Percentiles rank a stretch among this genome's conserved stretches.
phyloP scores from a whole-genome alignment of 1,284 basidiomycete genomes.

The Leccinum pachyderme region DNA sequence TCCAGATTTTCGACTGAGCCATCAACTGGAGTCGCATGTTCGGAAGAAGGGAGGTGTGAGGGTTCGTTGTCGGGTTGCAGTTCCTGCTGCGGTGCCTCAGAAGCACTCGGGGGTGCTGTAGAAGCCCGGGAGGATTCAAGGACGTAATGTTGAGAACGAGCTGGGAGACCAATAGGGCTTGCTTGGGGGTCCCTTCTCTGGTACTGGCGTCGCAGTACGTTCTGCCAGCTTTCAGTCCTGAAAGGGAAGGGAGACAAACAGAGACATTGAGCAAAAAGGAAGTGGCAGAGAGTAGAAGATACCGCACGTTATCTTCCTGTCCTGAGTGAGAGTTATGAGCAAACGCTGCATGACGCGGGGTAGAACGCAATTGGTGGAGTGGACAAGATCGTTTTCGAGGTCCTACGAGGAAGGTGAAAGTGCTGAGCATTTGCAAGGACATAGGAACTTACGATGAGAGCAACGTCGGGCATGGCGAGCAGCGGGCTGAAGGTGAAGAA shows the following conservation, averaged over 20 bases:
- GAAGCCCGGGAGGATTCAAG: conserved; percentile 32
- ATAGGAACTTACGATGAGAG: conserved; percentile 52
- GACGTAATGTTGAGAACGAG: conserved; percentile 18
- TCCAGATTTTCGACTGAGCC: conserved; percentile 2
- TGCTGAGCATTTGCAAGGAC: neutral
- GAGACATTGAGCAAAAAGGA: conserved; percentile 16
- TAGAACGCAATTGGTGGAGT: conserved; percentile 57
- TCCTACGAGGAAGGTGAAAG: conserved; percentile 45
- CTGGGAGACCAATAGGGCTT: conserved; percentile 62
- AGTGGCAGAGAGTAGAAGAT: conserved; percentile 11
- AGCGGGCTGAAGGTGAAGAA: conserved; percentile 72
- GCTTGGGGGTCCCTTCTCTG: conserved; percentile 62
- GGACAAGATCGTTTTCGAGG: conserved; percentile 70
- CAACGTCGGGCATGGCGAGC: conserved; percentile 63
- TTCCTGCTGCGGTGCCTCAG: conserved; percentile 11
- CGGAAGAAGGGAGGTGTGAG: conserved; percentile 6
- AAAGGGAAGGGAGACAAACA: conserved; percentile 11
- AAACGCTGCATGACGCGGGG: conserved; percentile 73
- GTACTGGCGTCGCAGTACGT: conserved; percentile 68
- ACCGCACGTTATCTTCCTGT: conserved; percentile 77
- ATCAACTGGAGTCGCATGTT: neutral
- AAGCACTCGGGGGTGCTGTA: conserved; percentile 15
- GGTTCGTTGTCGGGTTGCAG: conserved; percentile 7
- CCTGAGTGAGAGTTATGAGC: conserved; percentile 71
- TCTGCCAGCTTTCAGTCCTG: conserved; percentile 76